Evolutionary conservation across 129 eudicot species (phyloP).

Genomic region (Solidago caesia): DNA sequence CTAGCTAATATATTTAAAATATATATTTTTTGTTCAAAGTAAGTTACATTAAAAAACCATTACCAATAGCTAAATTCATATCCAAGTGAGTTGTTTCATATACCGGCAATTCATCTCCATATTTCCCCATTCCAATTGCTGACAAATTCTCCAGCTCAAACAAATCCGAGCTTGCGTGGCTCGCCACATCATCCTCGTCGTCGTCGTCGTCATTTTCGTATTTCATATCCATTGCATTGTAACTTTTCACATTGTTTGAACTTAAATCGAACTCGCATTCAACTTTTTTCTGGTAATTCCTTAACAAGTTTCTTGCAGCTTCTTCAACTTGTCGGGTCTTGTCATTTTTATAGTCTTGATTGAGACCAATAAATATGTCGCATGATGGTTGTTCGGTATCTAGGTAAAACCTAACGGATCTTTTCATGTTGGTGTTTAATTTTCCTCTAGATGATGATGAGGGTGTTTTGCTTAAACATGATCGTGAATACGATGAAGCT

Average conservation of each 20-base stretch:
- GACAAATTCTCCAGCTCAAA: conserved; percentile 83
- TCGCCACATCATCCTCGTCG: conserved; percentile 54
- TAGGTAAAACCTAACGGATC: conserved; percentile 70
- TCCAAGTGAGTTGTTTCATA: conserved; percentile 73
- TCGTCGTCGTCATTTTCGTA: conserved; percentile 42
- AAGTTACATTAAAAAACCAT: conserved; percentile 49
- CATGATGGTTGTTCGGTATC: conserved; percentile 28
- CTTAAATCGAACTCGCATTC: conserved; percentile 32
- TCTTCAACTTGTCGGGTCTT: conserved; percentile 55
- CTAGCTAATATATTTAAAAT: conserved; percentile 18
- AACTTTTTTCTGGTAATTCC: conserved; percentile 50
- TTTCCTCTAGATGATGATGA: conserved; percentile 69
- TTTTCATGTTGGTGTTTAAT: conserved; percentile 36
- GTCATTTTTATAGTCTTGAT: conserved; percentile 24
- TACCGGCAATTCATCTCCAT: conserved; percentile 80
- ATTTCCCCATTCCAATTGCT: conserved; percentile 59
- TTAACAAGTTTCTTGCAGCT: conserved; percentile 63
- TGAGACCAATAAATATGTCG: neutral
- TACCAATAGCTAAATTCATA: conserved; percentile 63
- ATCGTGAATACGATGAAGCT: conserved; percentile 76
- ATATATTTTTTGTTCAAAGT: conserved; percentile 25
- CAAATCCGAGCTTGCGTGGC: conserved; percentile 75
- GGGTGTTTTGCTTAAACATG: conserved; percentile 82
- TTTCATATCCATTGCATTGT: conserved; percentile 21
- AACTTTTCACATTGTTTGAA: neutral